Evolutionary conservation across 441 rosid genomes (phyloP).

Genomic region (Adansonia rubrostipa): DNA sequence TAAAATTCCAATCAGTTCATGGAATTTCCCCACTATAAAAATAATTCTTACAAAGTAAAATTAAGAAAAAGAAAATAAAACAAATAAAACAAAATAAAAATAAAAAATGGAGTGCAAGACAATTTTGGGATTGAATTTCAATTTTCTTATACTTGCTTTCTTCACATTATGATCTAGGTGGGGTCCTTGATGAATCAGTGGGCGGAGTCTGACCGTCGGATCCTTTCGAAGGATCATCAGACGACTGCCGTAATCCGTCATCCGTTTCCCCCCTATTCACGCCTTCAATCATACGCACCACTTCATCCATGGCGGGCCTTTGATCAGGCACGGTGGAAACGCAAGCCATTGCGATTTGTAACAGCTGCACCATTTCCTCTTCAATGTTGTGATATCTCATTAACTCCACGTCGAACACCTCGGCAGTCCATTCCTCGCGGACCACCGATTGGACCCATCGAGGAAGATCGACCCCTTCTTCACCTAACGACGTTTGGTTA

Average conservation of each 20-base stretch:
- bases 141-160: neutral
- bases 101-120: constrained; percentile 16
- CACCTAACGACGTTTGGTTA: too few relatives aligned
- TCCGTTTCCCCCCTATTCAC: constrained; percentile 80
- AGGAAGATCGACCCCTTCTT: too few relatives aligned
- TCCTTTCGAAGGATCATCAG: constrained; percentile 92
- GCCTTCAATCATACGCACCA: constrained; percentile 86
- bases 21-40: constrained; percentile 39
- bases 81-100: neutral
- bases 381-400: too few relatives aligned
- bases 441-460: too few relatives aligned
- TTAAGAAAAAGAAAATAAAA: neutral
- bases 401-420: too few relatives aligned
- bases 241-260: constrained; percentile 79
- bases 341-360: too few relatives aligned
- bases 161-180: constrained; percentile 44
- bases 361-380: too few relatives aligned
- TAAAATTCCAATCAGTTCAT: constrained; percentile 46
- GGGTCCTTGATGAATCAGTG: constrained; percentile 58
- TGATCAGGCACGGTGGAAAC: too few relatives aligned
- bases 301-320: constrained; percentile 57
- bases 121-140: constrained; percentile 7
- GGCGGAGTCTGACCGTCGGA: constrained; percentile 91
- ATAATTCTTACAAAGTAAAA: constrained; percentile 31
- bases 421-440: too few relatives aligned